phyloP scores from a whole-genome alignment of 805 yeast genomes.

The Candida tammaniensis region DNA sequence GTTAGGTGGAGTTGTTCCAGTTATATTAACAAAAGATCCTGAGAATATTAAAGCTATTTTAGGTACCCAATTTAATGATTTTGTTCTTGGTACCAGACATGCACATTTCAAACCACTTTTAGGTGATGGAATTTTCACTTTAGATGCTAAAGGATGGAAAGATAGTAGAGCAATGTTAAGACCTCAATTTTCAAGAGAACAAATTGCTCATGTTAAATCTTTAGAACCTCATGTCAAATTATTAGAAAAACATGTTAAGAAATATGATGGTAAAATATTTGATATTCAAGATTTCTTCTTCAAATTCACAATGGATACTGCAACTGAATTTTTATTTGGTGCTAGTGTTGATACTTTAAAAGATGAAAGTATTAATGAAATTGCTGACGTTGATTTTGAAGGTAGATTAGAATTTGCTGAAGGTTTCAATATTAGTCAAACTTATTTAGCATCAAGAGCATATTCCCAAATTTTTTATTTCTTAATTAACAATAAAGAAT shows the following conservation, averaged over 20 bases:
- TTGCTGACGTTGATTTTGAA: conserved; percentile 24
- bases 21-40: conserved; percentile 29
- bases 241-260: conserved; percentile 23
- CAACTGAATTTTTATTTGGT: conserved; percentile 43
- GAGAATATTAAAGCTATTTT: conserved; percentile 37
- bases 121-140: conserved; percentile 39
- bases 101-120: conserved; percentile 29
- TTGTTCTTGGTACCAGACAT: conserved; percentile 31
- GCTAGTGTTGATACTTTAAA: conserved; percentile 29
- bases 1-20: conserved; percentile 19
- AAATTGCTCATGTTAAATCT: conserved; percentile 31
- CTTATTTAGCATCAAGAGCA: conserved; percentile 33
- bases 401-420: conserved; percentile 32
- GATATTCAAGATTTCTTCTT: conserved; percentile 35
- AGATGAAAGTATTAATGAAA: conserved; percentile 26
- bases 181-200: conserved; percentile 39
- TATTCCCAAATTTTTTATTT: conserved; percentile 28
- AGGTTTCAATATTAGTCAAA: conserved; percentile 33
- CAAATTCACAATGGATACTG: conserved; percentile 36
- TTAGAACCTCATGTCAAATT: conserved; percentile 31
- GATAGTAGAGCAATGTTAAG: conserved; percentile 35
- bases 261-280: conserved; percentile 22
- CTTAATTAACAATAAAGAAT: conserved; percentile 21
- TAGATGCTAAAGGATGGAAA: conserved; percentile 40
- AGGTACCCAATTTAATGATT: conserved; percentile 38